A percentile compares a stretch with the other conserved stretches of the same genome.
Conservation (phyloP, 352 stramenopile species). For the Phytophthora lateralis region DNA sequence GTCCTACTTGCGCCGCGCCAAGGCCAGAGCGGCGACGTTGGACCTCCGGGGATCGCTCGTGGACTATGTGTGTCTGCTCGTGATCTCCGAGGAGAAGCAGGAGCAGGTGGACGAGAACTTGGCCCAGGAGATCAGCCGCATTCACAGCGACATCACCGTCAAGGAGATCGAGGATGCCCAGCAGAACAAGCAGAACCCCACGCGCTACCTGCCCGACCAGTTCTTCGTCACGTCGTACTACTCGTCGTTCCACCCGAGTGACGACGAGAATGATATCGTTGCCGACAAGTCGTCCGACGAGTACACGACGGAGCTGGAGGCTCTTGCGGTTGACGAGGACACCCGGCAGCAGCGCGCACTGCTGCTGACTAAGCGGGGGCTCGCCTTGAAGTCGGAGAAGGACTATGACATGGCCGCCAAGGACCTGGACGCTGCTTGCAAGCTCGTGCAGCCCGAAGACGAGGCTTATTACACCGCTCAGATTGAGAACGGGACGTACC, state of each 20-base stretch:
- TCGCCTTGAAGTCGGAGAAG: conserved; percentile 69
- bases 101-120: conserved; percentile 75
- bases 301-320: conserved; percentile 61
- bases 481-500: conserved; percentile 79
- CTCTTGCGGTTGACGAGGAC: conserved; percentile 38
- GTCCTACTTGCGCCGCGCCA: conserved; percentile 78
- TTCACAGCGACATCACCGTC: conserved; percentile 73
- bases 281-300: conserved; percentile 58
- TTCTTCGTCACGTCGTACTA: conserved; percentile 90
- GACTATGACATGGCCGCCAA: conserved; percentile 68
- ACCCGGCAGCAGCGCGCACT: conserved; percentile 45
- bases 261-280: conserved; percentile 75
- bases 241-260: conserved; percentile 82
- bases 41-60: conserved; percentile 69
- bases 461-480: conserved; percentile 75
- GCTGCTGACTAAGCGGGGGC: conserved; percentile 63
- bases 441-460: conserved; percentile 53
- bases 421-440: conserved; percentile 62
- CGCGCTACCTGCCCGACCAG: conserved; percentile 72
- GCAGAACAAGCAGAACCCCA: conserved; percentile 63
- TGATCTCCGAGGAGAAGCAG: conserved; percentile 81
- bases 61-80: conserved; percentile 80
- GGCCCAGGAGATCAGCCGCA: conserved; percentile 74
- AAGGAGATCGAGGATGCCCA: conserved; percentile 68
- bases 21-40: conserved; percentile 54